These are phyloP conservation scores for Funneliformis caledonium DNA, from an alignment of 371 early-diverging fungal genomes.

Conservation along the genomic window DNA sequence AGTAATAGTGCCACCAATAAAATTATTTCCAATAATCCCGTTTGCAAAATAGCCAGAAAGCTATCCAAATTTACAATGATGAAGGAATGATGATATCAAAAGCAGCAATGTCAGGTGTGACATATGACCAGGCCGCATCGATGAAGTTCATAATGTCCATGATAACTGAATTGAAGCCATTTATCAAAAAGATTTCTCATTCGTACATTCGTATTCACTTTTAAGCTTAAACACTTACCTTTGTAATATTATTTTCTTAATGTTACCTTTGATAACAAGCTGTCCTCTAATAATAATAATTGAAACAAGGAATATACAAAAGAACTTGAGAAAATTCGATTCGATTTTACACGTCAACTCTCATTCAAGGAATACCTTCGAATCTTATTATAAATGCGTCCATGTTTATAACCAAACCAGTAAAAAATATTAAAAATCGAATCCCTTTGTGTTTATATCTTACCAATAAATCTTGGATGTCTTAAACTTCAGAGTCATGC, in stretches of 20 bases:
- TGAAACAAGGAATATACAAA: background rate
- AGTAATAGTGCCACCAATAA: conserved; percentile 12
- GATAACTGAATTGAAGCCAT: conserved; percentile 20
- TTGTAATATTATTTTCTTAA: too few relatives aligned
- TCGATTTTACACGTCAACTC: too few relatives aligned
- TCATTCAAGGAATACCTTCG: too few relatives aligned
- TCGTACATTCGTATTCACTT: background rate
- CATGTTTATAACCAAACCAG: too few relatives aligned
- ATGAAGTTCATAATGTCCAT: conserved; percentile 25
- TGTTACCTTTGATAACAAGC: background rate
- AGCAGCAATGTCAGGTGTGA: background rate
- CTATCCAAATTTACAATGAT: conserved; percentile 23
- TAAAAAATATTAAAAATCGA: too few relatives aligned
- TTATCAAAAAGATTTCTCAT: too few relatives aligned
- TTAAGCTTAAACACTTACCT: too few relatives aligned
- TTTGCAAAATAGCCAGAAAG: conserved; percentile 11
- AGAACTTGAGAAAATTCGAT: conserved; percentile 15
- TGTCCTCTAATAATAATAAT: background rate
- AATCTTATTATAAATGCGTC: too few relatives aligned
- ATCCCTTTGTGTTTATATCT: too few relatives aligned
- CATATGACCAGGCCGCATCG: conserved; percentile 17
- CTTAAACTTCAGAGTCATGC: too few relatives aligned
- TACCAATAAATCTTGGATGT: too few relatives aligned
- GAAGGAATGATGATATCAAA: conserved; percentile 17
- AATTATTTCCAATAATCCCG: background rate